Conservation (phyloP, 345 rosid species). For the Clausena lansium region DNA sequence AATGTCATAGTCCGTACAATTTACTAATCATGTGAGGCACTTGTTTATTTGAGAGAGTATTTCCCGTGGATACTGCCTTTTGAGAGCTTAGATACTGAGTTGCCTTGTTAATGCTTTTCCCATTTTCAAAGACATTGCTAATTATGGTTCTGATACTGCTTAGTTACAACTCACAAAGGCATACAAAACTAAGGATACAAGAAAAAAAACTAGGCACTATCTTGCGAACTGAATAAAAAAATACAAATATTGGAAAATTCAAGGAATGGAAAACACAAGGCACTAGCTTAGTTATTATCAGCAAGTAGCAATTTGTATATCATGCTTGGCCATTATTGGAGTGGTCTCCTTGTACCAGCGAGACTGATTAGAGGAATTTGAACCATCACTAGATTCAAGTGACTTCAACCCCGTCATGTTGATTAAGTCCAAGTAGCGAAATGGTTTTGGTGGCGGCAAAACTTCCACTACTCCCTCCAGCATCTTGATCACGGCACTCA, state of each 20-base stretch:
- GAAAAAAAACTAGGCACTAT: neutral
- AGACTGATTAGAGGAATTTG: neutral
- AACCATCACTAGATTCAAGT: neutral
- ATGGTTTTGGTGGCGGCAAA: slow-evolving; percentile 21
- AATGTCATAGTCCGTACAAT: too few relatives aligned
- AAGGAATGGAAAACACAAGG: neutral
- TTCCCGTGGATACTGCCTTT: neutral
- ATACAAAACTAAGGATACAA: neutral
- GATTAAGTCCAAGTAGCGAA: slow-evolving; percentile 16
- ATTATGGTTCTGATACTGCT: neutral
- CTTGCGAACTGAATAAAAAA: too few relatives aligned
- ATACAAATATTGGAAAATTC: neutral
- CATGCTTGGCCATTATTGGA: slow-evolving; percentile 15
- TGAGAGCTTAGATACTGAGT: neutral
- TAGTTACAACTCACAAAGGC: neutral
- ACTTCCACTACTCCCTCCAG: slow-evolving; percentile 30
- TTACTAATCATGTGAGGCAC: too few relatives aligned
- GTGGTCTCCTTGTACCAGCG: slow-evolving; percentile 22
- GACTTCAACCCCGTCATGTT: neutral
- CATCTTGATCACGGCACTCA: slow-evolving; percentile 33
- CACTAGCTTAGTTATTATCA: neutral
- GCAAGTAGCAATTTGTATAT: slow-evolving; percentile 2
- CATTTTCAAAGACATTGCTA: neutral
- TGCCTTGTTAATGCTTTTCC: neutral
- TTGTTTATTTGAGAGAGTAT: neutral